Percentiles rank a stretch among this genome's conserved stretches.
phyloP scores from a whole-genome alignment of 148 eudicot species.

The Diospyros lotus region DNA sequence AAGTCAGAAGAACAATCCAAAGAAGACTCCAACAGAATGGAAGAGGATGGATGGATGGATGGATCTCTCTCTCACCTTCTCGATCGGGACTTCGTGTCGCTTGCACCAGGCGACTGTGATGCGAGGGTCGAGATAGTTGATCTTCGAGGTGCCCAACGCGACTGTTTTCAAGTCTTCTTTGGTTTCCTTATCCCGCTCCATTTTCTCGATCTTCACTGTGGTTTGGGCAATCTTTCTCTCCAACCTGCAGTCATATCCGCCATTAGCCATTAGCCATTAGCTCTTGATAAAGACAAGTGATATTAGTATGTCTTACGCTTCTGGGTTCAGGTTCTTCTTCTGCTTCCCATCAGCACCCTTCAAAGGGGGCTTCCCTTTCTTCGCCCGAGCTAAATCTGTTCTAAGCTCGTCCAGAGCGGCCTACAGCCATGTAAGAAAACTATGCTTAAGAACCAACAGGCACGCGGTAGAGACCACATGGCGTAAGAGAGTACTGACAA shows the following conservation, averaged over 20 bases:
- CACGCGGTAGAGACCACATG: neutral
- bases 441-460: slow-evolving; percentile 11
- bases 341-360: slow-evolving; percentile 63
- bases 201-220: slow-evolving; percentile 55
- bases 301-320: slow-evolving; percentile 38
- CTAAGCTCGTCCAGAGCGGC: slow-evolving; percentile 48
- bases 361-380: slow-evolving; percentile 76
- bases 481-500: neutral
- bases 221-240: slow-evolving; percentile 63
- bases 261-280: slow-evolving; percentile 16
- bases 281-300: no score
- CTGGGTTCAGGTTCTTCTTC: slow-evolving; percentile 66
- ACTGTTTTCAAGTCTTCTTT: slow-evolving; percentile 90
- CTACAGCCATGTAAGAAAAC: slow-evolving; percentile 28
- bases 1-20: neutral
- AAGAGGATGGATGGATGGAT: neutral
- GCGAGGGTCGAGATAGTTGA: slow-evolving; percentile 85
- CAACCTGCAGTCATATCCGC: slow-evolving; percentile 34
- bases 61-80: slow-evolving; percentile 46
- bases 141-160: slow-evolving; percentile 87
- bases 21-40: neutral
- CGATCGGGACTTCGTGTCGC: slow-evolving; percentile 87
- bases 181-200: slow-evolving; percentile 56
- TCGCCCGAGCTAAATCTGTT: slow-evolving; percentile 66
- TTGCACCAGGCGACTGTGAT: slow-evolving; percentile 97